phyloP scores from a whole-genome alignment of 805 yeast genomes.

The Ogataea degrootiae region DNA sequence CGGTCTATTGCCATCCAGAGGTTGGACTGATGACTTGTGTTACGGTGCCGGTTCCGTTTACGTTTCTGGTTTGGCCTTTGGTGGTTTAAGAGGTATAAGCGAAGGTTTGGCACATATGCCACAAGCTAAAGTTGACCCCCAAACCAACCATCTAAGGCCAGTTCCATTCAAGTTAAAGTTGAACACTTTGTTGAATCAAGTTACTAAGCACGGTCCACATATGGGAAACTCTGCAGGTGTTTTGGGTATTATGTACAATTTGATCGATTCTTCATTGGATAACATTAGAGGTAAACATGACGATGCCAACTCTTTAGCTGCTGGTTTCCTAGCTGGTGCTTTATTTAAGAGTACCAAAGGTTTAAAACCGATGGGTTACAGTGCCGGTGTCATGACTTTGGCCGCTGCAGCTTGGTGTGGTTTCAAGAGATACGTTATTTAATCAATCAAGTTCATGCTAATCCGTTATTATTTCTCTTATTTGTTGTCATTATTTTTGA shows the following conservation, averaged over 20 bases:
- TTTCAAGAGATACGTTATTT: conserved; percentile 41
- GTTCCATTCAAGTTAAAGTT: conserved; percentile 78
- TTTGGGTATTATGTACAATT: conserved; percentile 81
- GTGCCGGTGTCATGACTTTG: conserved; percentile 79
- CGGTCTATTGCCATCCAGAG: conserved; percentile 91
- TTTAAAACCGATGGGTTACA: conserved; percentile 78
- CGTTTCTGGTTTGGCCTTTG: conserved; percentile 76
- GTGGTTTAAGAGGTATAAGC: conserved; percentile 83
- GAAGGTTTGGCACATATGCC: conserved; percentile 84
- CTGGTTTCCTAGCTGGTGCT: conserved; percentile 93
- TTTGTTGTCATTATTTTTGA: background rate
- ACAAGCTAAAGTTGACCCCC: conserved; percentile 52
- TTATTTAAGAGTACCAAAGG: conserved; percentile 84
- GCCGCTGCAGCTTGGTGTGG: conserved; percentile 95
- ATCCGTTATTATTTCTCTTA: background rate
- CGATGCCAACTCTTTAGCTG: conserved; percentile 71
- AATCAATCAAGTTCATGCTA: background rate
- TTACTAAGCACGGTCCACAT: conserved; percentile 94
- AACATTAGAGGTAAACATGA: conserved; percentile 85
- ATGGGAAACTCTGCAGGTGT: conserved; percentile 95
- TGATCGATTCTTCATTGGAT: conserved; percentile 77
- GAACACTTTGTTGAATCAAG: conserved; percentile 85
- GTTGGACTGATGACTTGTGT: conserved; percentile 96
- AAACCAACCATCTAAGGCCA: conserved; percentile 42
- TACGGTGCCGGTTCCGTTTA: conserved; percentile 97